Percentiles rank a stretch among this genome's conserved stretches.
Evolutionary conservation across 441 rosid genomes (phyloP).

Genomic region (Euphorbia celastroides): DNA sequence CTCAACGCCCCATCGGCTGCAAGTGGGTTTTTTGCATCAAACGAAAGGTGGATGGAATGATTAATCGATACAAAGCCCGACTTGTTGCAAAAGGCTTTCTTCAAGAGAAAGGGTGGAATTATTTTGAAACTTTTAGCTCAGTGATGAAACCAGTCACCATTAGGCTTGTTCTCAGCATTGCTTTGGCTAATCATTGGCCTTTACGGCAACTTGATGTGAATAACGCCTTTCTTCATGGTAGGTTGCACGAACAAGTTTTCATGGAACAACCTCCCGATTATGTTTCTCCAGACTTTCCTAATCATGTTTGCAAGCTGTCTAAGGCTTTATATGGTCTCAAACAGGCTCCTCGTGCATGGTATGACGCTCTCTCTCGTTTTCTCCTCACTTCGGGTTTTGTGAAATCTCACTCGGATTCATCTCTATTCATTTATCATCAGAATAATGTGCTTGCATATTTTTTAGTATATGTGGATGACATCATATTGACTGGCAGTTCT

Average conservation of each 20-base stretch:
- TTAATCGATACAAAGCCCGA: background rate
- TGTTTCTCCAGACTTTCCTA: background rate
- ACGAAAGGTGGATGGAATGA: background rate
- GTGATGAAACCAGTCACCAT: background rate
- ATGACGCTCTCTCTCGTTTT: background rate
- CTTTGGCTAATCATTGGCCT: background rate
- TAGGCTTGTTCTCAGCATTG: background rate
- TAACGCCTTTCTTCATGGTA: background rate
- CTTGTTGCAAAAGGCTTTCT: background rate
- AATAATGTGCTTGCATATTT: background rate
- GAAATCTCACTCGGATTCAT: background rate
- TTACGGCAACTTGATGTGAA: background rate
- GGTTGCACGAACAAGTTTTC: background rate
- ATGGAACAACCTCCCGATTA: background rate
- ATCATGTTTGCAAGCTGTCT: background rate
- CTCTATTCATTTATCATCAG: background rate
- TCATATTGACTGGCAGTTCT: background rate
- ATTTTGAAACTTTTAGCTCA: background rate
- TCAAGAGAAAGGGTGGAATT: background rate
- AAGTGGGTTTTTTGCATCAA: background rate
- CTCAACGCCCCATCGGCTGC: background rate
- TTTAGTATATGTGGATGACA: background rate
- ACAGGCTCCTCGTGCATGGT: background rate
- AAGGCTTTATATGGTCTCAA: background rate
- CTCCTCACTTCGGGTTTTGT: background rate